A percentile compares a stretch with the other conserved stretches of the same genome.
phyloP scores from a whole-genome alignment of 768 basidiomycete species.

The Gelatoporia subvermispora region DNA sequence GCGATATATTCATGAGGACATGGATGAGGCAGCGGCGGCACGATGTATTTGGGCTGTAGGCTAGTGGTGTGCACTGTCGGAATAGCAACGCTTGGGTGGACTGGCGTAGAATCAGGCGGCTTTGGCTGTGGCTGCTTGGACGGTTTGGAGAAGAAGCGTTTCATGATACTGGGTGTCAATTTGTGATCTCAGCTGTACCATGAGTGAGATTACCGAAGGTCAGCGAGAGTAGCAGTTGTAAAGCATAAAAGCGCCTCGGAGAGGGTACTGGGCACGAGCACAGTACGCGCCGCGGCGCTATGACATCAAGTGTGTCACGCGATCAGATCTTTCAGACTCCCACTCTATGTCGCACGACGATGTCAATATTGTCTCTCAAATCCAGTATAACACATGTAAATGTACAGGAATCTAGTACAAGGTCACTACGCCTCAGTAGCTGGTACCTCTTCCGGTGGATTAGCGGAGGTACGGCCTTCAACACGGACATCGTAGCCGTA shows the following conservation, averaged over 20 bases:
- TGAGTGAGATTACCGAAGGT: no score
- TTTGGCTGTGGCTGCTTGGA: constrained; percentile 8
- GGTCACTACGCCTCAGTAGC: neutral
- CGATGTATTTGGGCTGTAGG: constrained; percentile 58
- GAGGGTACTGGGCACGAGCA: no score
- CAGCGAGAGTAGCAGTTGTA: no score
- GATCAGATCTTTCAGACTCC: no score
- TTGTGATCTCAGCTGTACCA: no score
- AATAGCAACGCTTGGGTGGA: constrained; percentile 5
- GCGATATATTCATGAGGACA: constrained; percentile 66
- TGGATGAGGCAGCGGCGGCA: constrained; percentile 73
- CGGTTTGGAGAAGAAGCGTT: constrained; percentile 24
- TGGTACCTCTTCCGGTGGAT: constrained; percentile 31
- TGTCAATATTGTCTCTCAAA: no score
- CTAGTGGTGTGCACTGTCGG: constrained; percentile 19
- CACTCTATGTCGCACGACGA: no score
- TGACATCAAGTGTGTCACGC: no score
- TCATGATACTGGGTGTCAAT: constrained; percentile 19
- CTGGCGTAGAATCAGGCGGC: neutral
- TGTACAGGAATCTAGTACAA: no score
- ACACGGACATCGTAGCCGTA: constrained; percentile 80
- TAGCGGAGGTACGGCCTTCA: constrained; percentile 49
- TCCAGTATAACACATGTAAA: no score
- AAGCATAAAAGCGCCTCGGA: no score
- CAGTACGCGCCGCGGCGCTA: no score